Percentiles rank a stretch among this genome's conserved stretches.
Evolutionary conservation across 306 rosid genomes (phyloP).

Genomic region (Rosa rugosa): DNA sequence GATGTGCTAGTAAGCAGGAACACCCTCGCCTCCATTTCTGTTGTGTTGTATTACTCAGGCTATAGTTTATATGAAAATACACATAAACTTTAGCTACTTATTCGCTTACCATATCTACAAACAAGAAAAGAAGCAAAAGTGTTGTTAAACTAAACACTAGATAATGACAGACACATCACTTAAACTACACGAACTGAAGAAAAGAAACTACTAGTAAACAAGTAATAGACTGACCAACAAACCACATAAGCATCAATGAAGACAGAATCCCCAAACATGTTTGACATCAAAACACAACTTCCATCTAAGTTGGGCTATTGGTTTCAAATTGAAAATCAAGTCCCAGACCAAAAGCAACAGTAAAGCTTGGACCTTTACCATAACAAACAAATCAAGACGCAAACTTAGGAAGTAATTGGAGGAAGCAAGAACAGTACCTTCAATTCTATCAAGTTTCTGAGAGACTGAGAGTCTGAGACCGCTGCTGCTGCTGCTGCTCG

Average conservation of each 20-base stretch:
- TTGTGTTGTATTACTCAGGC: neutral
- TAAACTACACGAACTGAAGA: neutral
- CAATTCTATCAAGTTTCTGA: neutral
- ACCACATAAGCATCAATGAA: neutral
- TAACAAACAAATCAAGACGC: neutral
- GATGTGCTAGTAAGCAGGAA: slow-evolving; percentile 31
- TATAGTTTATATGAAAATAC: neutral
- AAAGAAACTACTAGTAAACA: neutral
- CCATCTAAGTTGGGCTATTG: neutral
- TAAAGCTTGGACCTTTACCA: neutral
- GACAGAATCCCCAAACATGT: neutral
- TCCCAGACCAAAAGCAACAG: neutral
- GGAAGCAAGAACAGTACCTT: neutral
- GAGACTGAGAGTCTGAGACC: neutral
- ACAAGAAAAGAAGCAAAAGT: neutral
- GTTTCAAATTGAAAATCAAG: neutral
- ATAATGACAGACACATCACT: neutral
- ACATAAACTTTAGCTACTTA: neutral
- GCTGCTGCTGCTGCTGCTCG: neutral
- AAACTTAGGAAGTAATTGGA: neutral
- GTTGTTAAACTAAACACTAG: neutral
- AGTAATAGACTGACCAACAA: neutral
- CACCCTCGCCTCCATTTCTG: slow-evolving; percentile 32
- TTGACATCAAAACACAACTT: neutral
- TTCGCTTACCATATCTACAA: neutral